phyloP scores from a whole-genome alignment of 805 yeast species.

The Candida insectorum region DNA sequence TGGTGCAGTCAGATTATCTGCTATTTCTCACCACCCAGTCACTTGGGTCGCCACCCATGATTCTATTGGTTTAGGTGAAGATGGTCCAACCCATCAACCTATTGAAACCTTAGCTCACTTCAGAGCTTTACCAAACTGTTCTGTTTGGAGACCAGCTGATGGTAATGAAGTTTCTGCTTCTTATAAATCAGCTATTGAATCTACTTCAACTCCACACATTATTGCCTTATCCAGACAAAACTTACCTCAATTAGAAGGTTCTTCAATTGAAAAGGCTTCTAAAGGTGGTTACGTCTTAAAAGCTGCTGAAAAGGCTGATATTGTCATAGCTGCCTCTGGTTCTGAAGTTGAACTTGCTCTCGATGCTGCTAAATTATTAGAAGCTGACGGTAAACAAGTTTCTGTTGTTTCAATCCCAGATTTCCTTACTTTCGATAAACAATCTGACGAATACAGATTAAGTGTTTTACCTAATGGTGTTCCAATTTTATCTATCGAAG shows the following conservation, averaged over 20 bases:
- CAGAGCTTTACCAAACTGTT: conserved; percentile 77
- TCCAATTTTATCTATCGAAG: conserved; percentile 93
- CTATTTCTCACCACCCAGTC: conserved; percentile 77
- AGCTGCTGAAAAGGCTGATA: conserved; percentile 53
- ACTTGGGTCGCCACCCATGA: conserved; percentile 88
- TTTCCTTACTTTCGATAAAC: conserved; percentile 83
- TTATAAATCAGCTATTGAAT: conserved; percentile 60
- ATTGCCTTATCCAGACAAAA: conserved; percentile 81
- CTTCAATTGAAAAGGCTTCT: conserved; percentile 82
- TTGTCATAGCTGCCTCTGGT: conserved; percentile 86
- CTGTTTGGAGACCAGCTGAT: conserved; percentile 91
- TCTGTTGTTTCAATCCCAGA: conserved; percentile 91
- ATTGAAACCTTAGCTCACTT: conserved; percentile 83
- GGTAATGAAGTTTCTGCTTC: conserved; percentile 88
- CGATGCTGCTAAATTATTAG: conserved; percentile 75
- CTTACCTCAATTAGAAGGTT: conserved; percentile 90
- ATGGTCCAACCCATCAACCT: conserved; percentile 92
- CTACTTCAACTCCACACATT: conserved; percentile 64
- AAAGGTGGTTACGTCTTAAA: conserved; percentile 90
- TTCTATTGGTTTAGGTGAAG: conserved; percentile 87
- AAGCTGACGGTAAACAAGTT: conserved; percentile 64
- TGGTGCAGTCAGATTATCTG: conserved; percentile 82
- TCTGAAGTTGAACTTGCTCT: conserved; percentile 85
- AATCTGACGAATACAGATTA: conserved; percentile 73
- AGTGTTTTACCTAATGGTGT: conserved; percentile 91